Evolutionary conservation across 2,329 filamentous ascomycete species (phyloP).

Genomic region (Colletotrichum eremochloae): DNA sequence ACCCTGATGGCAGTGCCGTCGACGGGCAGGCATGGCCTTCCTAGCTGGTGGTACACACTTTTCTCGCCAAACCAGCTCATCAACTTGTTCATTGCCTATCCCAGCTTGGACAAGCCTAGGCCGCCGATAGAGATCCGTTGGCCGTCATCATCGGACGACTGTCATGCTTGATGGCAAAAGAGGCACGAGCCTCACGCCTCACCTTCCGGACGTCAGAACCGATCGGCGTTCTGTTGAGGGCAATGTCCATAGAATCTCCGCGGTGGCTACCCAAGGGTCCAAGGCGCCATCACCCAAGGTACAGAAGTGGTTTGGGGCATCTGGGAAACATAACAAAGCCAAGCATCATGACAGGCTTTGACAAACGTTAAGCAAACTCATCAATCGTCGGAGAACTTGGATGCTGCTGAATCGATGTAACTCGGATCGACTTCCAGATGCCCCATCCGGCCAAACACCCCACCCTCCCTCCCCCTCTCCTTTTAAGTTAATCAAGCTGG

Average conservation of each 20-base stretch:
- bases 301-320: conserved; percentile 9
- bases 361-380: conserved; percentile 27
- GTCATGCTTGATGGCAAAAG: background rate
- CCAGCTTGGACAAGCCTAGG: conserved; percentile 11
- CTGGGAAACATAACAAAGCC: conserved; percentile 16
- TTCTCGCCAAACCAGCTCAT: conserved; percentile 11
- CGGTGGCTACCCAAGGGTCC: conserved; percentile 12
- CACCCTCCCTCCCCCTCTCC: too few relatives aligned
- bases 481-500: background rate
- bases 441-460: background rate
- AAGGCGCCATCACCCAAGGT: conserved; percentile 9
- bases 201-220: conserved; percentile 11
- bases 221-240: conserved; percentile 27
- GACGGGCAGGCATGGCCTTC: conserved; percentile 23
- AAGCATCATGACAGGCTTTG: conserved; percentile 12
- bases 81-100: conserved; percentile 14
- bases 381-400: conserved; percentile 33
- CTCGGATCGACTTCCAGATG: background rate
- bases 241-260: background rate
- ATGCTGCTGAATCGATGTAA: conserved; percentile 17
- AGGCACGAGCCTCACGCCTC: conserved; percentile 21
- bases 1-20: conserved; percentile 18
- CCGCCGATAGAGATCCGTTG: conserved; percentile 12
- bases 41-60: conserved; percentile 5
- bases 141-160: conserved; percentile 24